Conservation (phyloP, 2,329 filamentous ascomycete genomes). For the Penicillium concentricum region DNA sequence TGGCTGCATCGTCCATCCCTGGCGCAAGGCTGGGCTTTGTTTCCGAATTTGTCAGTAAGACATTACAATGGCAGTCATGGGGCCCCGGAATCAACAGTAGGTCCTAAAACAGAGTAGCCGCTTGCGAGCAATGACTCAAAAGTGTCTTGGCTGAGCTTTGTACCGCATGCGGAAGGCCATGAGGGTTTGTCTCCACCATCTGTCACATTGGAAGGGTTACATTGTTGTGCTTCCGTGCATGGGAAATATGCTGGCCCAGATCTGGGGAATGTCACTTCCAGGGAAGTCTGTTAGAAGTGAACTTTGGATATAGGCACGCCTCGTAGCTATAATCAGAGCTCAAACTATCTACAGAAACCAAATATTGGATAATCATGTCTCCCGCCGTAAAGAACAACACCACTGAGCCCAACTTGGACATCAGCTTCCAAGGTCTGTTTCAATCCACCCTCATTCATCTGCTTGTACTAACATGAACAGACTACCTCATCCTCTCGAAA, state of each 20-base stretch:
- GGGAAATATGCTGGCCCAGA: neutral
- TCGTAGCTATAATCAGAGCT: neutral
- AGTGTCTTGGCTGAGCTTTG: neutral
- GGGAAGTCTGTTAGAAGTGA: neutral
- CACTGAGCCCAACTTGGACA: conserved; percentile 40
- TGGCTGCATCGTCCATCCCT: neutral
- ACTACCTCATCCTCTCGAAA: conserved; percentile 36
- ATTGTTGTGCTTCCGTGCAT: conserved; percentile 6
- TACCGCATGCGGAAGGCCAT: conserved; percentile 20
- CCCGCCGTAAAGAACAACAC: conserved; percentile 19
- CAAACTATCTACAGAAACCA: neutral
- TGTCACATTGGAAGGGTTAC: conserved; percentile 12
- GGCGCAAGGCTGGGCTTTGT: neutral
- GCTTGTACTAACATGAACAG: conserved; percentile 20
- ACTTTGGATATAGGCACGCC: conserved; percentile 3
- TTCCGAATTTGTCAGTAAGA: neutral
- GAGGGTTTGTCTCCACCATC: neutral
- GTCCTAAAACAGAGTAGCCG: neutral
- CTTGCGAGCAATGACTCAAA: neutral
- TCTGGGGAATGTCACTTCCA: neutral
- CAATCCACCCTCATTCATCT: neutral
- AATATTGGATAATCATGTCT: conserved; percentile 13
- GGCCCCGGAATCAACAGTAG: neutral
- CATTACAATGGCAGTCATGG: neutral
- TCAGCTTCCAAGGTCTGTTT: conserved; percentile 27